Conservation (phyloP, 2,329 filamentous ascomycete genomes). For the Alternaria postmessia region DNA sequence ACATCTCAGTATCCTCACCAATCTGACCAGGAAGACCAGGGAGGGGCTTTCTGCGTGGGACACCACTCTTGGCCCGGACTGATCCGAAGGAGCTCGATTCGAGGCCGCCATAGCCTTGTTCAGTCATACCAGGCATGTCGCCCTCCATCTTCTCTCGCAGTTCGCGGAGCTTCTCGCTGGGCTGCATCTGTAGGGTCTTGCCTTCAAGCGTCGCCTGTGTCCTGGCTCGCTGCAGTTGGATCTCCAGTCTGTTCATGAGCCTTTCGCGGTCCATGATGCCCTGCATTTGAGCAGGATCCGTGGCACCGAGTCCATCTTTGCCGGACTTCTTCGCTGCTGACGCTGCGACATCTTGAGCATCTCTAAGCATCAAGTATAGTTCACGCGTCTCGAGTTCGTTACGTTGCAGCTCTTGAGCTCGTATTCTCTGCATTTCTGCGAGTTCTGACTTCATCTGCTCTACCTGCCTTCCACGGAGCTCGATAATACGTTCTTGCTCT, state of each 20-base stretch:
- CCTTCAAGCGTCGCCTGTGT: conserved; percentile 98
- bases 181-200: conserved; percentile 82
- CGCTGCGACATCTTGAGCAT: conserved; percentile 94
- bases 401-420: conserved; percentile 89
- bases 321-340: conserved; percentile 75
- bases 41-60: conserved; percentile 50
- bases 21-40: conserved; percentile 44
- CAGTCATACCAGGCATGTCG: conserved; percentile 55
- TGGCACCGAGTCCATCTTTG: conserved; percentile 63
- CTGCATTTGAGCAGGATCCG: conserved; percentile 79
- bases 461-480: conserved; percentile 84
- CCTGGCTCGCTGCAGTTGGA: conserved; percentile 95
- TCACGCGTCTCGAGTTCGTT: conserved; percentile 97
- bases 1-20: conserved; percentile 49
- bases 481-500: conserved; percentile 89
- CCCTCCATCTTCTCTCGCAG: conserved; percentile 95
- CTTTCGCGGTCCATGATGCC: conserved; percentile 92
- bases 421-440: conserved; percentile 82
- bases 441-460: conserved; percentile 90
- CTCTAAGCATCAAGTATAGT: conserved; percentile 96
- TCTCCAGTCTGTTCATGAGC: conserved; percentile 92
- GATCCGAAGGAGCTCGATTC: conserved; percentile 72
- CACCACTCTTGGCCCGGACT: conserved; percentile 52
- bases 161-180: conserved; percentile 90
- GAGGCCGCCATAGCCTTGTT: conserved; percentile 60